These are phyloP conservation scores for Eutrema heterophyllum DNA, from an alignment of 345 rosid species.

Conservation along the genomic window DNA sequence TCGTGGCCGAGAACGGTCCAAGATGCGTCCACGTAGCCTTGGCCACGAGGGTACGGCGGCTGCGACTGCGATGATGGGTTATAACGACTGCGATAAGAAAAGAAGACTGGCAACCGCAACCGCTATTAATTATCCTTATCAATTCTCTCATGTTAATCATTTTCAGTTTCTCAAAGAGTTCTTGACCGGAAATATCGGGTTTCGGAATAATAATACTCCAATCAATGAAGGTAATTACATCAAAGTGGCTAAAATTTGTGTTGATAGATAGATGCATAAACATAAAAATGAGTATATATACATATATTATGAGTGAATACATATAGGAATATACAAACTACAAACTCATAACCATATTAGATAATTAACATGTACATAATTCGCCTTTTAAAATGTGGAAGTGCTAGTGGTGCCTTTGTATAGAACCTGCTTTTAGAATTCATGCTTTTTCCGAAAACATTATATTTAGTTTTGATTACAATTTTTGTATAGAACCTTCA, in stretches of 20 bases:
- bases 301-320: background rate
- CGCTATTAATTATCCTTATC: conserved; percentile 20
- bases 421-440: background rate
- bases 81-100: background rate
- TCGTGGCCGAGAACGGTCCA: conserved; percentile 58
- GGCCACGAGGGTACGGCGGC: conserved; percentile 9
- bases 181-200: conserved; percentile 19
- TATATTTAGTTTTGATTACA: background rate
- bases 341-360: conserved; percentile 1
- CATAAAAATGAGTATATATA: background rate
- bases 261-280: background rate
- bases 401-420: background rate
- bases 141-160: conserved; percentile 26
- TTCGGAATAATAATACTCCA: background rate
- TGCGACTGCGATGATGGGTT: background rate
- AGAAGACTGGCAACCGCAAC: conserved; percentile 10
- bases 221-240: conserved; percentile 11
- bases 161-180: conserved; percentile 28
- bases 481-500: background rate
- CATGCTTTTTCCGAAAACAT: background rate
- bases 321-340: background rate
- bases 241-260: background rate
- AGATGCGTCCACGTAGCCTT: conserved; percentile 29
- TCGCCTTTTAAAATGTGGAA: background rate
- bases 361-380: background rate